A percentile compares a stretch with the other conserved stretches of the same genome.
Evolutionary conservation across 1,284 basidiomycete genomes (phyloP).

Genomic region (Golubevia pallescens): DNA sequence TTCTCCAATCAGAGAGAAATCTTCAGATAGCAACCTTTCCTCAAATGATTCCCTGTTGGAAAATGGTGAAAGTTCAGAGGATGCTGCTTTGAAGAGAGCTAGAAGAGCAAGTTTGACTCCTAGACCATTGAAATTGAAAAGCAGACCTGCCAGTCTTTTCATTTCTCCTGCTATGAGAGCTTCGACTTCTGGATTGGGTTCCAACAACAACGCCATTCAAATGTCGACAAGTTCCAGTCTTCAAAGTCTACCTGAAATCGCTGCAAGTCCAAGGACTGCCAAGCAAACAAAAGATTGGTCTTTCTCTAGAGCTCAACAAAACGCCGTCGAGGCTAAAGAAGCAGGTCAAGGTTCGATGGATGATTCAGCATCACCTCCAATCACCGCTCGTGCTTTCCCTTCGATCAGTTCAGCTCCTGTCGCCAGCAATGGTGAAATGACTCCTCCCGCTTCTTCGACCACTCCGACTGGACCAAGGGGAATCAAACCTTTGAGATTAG

Average conservation of each 20-base stretch:
- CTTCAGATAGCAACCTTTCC: conserved; percentile 22
- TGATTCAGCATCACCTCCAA: neutral
- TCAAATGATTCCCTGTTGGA: conserved; percentile 11
- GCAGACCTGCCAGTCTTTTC: conserved; percentile 46
- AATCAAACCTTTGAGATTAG: neutral
- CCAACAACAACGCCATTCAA: neutral
- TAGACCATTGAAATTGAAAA: conserved; percentile 50
- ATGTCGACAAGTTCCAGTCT: neutral
- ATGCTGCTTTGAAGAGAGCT: conserved; percentile 36
- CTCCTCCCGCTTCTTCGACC: neutral
- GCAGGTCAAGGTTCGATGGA: neutral
- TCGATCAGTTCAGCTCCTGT: neutral
- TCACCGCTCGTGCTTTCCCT: neutral
- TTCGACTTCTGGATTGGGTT: neutral
- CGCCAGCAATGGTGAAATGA: neutral
- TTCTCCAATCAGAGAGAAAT: conserved; percentile 16
- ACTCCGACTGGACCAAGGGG: neutral
- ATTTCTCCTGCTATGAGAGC: conserved; percentile 12
- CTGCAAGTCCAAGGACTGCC: neutral
- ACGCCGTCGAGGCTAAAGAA: no score
- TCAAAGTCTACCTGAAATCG: neutral
- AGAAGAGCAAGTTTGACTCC: conserved; percentile 40
- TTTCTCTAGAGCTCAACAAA: no score
- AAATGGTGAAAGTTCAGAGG: conserved; percentile 20
- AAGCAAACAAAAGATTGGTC: no score